These are phyloP conservation scores for Polychaeton citri DNA, from an alignment of 2,329 filamentous ascomycete species.

Conservation along the genomic window DNA sequence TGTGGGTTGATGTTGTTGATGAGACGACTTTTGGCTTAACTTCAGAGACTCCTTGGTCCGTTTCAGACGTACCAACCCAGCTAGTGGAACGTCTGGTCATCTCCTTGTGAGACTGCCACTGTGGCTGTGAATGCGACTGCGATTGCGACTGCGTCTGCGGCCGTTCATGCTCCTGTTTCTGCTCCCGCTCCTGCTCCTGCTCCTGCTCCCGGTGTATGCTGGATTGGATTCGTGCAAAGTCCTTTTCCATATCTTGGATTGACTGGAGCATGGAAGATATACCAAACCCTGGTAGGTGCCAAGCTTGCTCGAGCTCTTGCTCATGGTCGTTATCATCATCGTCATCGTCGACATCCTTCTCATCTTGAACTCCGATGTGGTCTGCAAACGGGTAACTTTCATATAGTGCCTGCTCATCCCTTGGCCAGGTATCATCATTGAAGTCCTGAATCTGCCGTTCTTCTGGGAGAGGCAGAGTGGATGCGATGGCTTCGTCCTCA, in stretches of 20 bases:
- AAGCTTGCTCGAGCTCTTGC: not conserved
- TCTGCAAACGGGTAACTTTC: slow-evolving; percentile 30
- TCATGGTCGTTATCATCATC: not conserved
- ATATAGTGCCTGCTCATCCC: slow-evolving; percentile 41
- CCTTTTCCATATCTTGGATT: not conserved
- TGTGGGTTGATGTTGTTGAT: slow-evolving; percentile 44
- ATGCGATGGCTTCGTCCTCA: slow-evolving; percentile 4
- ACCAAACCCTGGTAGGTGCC: not conserved
- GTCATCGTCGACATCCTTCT: not conserved
- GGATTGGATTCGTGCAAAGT: no score
- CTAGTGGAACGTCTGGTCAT: no score
- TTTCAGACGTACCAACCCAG: not conserved
- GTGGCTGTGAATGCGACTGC: not conserved
- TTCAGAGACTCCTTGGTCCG: not conserved
- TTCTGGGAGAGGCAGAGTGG: not conserved
- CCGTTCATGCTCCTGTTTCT: no score
- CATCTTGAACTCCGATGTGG: not conserved
- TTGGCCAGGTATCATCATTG: slow-evolving; percentile 7
- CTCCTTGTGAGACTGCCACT: no score
- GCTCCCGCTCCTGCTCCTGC: no score
- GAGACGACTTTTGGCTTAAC: slow-evolving; percentile 30
- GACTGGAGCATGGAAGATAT: not conserved
- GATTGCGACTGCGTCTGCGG: not conserved
- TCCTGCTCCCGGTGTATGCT: no score
- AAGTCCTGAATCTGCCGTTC: not conserved